These are phyloP conservation scores for Populus hybrid DNA, from an alignment of 441 rosid genomes.

Conservation along the genomic window DNA sequence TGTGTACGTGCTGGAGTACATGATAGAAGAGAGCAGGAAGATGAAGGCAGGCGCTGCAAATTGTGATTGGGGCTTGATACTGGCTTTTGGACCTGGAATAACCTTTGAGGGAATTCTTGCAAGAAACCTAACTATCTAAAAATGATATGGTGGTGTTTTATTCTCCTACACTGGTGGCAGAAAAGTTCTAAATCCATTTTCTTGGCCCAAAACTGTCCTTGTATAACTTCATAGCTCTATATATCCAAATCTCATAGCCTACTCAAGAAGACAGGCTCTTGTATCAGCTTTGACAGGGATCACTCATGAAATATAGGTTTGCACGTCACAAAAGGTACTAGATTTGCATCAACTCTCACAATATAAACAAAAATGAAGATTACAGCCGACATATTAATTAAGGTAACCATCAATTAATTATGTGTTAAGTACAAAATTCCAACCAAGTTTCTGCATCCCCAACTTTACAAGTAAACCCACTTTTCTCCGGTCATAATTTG, in stretches of 20 bases:
- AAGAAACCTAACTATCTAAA: slow-evolving; percentile 66
- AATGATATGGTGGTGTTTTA: neutral
- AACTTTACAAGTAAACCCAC: slow-evolving; percentile 38
- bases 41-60: slow-evolving; percentile 27
- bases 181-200: neutral
- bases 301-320: too few relatives aligned
- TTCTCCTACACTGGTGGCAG: neutral
- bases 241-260: neutral
- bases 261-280: neutral
- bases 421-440: slow-evolving; percentile 29
- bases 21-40: slow-evolving; percentile 69
- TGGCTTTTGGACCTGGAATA: slow-evolving; percentile 94
- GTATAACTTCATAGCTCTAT: neutral
- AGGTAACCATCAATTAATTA: neutral
- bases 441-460: slow-evolving; percentile 25
- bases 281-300: neutral
- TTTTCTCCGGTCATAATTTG: slow-evolving; percentile 17
- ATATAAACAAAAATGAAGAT: neutral
- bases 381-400: neutral
- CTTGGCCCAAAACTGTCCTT: neutral
- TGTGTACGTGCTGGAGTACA: slow-evolving; percentile 83
- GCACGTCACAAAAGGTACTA: neutral
- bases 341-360: neutral
- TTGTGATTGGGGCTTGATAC: slow-evolving; percentile 70
- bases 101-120: slow-evolving; percentile 95